phyloP scores from a whole-genome alignment of 2,329 filamentous ascomycete species.

The Fusarium domesticum region DNA sequence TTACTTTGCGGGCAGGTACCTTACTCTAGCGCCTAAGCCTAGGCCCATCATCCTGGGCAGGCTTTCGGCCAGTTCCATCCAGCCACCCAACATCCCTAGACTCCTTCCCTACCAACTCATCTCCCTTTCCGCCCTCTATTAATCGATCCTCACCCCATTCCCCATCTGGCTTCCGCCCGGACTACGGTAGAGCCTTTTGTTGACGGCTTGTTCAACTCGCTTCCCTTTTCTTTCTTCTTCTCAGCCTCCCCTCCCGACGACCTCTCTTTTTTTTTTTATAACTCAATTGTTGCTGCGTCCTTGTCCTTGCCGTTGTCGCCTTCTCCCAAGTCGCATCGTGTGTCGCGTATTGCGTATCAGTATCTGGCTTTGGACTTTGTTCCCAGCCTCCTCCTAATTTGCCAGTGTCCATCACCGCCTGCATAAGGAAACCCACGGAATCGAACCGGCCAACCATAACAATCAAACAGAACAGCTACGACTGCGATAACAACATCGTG shows the following conservation, averaged over 20 bases:
- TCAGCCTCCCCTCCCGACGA: not conserved
- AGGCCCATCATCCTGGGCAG: not conserved
- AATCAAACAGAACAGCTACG: not conserved
- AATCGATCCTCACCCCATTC: not conserved
- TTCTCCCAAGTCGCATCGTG: not conserved
- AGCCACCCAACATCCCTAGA: not conserved
- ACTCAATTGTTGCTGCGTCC: not conserved
- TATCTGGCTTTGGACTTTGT: not conserved
- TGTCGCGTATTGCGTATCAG: not conserved
- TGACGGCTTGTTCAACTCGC: not conserved
- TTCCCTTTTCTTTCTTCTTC: not conserved
- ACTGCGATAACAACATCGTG: not conserved
- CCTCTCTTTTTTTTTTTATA: not conserved
- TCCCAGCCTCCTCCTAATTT: not conserved
- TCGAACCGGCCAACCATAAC: not conserved
- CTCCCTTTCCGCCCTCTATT: not conserved
- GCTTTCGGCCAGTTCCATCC: not conserved
- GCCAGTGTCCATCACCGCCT: not conserved
- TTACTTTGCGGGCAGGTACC: not conserved
- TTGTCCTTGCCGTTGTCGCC: not conserved
- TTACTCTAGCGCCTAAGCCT: not conserved
- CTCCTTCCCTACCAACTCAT: not conserved
- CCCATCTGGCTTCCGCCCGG: not conserved
- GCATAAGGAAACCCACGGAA: not conserved
- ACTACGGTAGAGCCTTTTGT: not conserved